Percentiles rank a stretch among this genome's conserved stretches.
phyloP scores from a whole-genome alignment of 192 early-diverging fungal genomes.

The Podila minutissima region DNA sequence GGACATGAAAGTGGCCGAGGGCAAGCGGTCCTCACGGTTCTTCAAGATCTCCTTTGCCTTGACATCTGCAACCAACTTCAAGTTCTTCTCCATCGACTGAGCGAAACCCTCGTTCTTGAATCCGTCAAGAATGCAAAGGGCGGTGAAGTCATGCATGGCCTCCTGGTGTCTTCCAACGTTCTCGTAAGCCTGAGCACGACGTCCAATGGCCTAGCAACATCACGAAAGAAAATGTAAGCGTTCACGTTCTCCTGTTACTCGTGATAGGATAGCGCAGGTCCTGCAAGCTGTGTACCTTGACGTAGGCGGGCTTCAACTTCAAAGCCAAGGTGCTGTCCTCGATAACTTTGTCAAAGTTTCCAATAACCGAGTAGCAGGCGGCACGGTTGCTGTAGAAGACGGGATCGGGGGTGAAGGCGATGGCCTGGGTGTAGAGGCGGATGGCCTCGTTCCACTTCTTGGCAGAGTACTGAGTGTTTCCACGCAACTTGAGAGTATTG shows the following conservation, averaged over 20 bases:
- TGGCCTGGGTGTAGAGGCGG: constrained; percentile 88
- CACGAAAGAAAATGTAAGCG: neutral
- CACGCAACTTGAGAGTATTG: constrained; percentile 80
- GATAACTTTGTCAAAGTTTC: constrained; percentile 79
- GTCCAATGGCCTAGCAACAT: constrained; percentile 50
- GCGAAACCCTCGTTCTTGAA: constrained; percentile 89
- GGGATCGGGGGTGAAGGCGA: constrained; percentile 81
- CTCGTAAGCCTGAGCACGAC: constrained; percentile 69
- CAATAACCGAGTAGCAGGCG: constrained; percentile 86
- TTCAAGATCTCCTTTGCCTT: constrained; percentile 80
- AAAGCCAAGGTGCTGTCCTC: constrained; percentile 88
- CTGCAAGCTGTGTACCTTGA: constrained; percentile 70
- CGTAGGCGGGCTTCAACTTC: constrained; percentile 84
- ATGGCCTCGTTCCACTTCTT: constrained; percentile 90
- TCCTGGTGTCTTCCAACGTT: constrained; percentile 58
- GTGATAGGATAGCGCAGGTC: constrained; percentile 4
- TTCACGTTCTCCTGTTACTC: too few species aligned
- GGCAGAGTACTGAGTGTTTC: constrained; percentile 87
- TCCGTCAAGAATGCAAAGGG: constrained; percentile 92
- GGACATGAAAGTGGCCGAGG: constrained; percentile 91
- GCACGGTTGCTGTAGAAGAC: constrained; percentile 97
- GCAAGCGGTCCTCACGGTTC: constrained; percentile 73
- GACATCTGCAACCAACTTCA: constrained; percentile 82
- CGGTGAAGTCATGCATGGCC: constrained; percentile 83
- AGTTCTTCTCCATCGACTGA: constrained; percentile 85